Conservation (phyloP, 2,329 filamentous ascomycete genomes). For the Fusarium secorum region DNA sequence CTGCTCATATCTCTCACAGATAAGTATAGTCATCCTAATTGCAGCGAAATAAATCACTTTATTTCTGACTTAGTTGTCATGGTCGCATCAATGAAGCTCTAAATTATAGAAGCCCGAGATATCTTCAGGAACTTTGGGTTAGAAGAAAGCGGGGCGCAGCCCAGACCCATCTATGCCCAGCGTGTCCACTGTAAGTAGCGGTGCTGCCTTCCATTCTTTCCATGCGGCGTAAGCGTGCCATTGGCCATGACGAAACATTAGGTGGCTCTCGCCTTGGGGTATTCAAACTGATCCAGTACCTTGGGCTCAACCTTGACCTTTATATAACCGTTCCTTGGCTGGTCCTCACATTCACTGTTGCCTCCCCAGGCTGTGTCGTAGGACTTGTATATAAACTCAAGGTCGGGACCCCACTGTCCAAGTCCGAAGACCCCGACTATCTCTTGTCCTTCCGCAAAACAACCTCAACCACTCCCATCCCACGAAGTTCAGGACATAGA, state of each 20-base stretch:
- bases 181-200: constrained; percentile 31
- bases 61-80: neutral
- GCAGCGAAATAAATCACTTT: neutral
- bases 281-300: constrained; percentile 22
- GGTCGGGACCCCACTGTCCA: constrained; percentile 9
- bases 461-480: constrained; percentile 18
- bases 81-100: neutral
- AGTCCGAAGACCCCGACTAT: constrained; percentile 22
- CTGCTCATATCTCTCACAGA: neutral
- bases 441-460: constrained; percentile 22
- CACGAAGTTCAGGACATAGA: constrained; percentile 2
- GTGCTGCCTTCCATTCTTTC: constrained; percentile 37
- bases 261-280: constrained; percentile 27
- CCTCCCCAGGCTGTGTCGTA: neutral
- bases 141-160: constrained; percentile 31
- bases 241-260: constrained; percentile 42
- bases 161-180: constrained; percentile 4
- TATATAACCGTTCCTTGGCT: neutral
- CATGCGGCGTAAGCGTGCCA: constrained; percentile 35
- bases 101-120: neutral
- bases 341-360: neutral
- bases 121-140: constrained; percentile 16
- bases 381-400: constrained; percentile 4
- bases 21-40: neutral
- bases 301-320: constrained; percentile 18